Conservation (phyloP, 148 eudicot genomes). For the Beta vulgaris region DNA sequence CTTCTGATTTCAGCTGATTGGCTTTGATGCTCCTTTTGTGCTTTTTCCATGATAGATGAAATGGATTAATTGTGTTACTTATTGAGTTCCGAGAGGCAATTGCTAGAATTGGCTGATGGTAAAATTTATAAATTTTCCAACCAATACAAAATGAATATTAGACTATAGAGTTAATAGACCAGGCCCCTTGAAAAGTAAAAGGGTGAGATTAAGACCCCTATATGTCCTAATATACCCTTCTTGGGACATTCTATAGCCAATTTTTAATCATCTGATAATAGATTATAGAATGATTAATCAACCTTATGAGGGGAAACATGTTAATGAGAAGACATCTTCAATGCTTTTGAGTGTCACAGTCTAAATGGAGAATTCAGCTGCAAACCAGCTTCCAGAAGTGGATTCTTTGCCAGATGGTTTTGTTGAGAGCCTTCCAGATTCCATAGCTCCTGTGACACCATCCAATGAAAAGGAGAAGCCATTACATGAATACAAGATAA, state of each 20-base stretch:
- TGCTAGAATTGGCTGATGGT: neutral
- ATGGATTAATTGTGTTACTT: neutral
- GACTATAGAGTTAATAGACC: neutral
- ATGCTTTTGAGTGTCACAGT: constrained; percentile 19
- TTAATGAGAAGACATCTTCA: neutral
- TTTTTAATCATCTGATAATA: neutral
- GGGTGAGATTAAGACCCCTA: neutral
- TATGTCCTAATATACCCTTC: neutral
- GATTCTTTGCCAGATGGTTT: constrained; percentile 90
- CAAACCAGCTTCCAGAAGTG: constrained; percentile 69
- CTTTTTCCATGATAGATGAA: neutral
- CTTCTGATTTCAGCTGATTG: too few species aligned
- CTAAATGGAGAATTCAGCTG: constrained; percentile 54
- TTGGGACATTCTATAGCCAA: neutral
- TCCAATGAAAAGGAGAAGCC: constrained; percentile 34
- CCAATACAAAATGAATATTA: too few species aligned
- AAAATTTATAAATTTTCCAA: too few species aligned
- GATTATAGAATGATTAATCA: neutral
- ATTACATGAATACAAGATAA: constrained; percentile 35
- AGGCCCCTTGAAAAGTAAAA: neutral
- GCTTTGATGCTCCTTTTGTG: neutral
- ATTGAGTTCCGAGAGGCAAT: neutral
- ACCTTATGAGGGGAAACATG: neutral
- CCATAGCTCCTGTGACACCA: constrained; percentile 41
- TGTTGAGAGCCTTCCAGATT: constrained; percentile 56